phyloP scores from a whole-genome alignment of 768 basidiomycete species.

The Crassisporium funariophilum region DNA sequence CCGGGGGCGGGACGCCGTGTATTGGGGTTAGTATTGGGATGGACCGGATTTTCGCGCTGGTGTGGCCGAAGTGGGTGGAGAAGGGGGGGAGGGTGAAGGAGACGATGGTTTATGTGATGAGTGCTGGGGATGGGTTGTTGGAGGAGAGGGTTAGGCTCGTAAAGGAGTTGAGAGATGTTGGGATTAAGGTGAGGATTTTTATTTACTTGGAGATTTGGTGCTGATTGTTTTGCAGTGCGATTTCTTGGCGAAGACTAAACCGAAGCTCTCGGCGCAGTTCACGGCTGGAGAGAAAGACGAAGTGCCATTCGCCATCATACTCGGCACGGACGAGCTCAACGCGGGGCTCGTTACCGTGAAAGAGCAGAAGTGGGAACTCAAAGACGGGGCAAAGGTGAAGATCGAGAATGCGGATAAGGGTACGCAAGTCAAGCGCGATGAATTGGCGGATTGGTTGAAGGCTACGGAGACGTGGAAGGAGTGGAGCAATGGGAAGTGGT shows the following conservation, averaged over 20 bases:
- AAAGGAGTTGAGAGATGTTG: constrained; percentile 78
- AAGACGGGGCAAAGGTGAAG: constrained; percentile 74
- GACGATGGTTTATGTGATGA: constrained; percentile 93
- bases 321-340: constrained; percentile 86
- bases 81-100: constrained; percentile 81
- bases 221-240: constrained; percentile 61
- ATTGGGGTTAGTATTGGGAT: constrained; percentile 92
- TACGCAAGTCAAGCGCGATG: constrained; percentile 59
- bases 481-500: constrained; percentile 38
- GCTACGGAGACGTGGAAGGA: constrained; percentile 45
- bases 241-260: constrained; percentile 90
- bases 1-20: constrained; percentile 63
- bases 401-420: constrained; percentile 65
- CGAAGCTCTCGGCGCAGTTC: constrained; percentile 86
- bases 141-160: constrained; percentile 83
- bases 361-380: constrained; percentile 82
- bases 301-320: constrained; percentile 89
- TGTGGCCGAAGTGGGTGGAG: constrained; percentile 87
- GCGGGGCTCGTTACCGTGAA: constrained; percentile 88
- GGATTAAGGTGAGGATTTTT: constrained; percentile 73
- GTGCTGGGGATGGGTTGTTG: constrained; percentile 86
- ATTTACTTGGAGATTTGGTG: background rate
- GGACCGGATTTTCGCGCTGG: constrained; percentile 88
- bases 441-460: constrained; percentile 67
- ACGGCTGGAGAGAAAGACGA: constrained; percentile 89